A percentile compares a stretch with the other conserved stretches of the same genome.
Evolutionary conservation across 1,139 yeast genomes (phyloP).

Genomic region (Taphrina betulina): DNA sequence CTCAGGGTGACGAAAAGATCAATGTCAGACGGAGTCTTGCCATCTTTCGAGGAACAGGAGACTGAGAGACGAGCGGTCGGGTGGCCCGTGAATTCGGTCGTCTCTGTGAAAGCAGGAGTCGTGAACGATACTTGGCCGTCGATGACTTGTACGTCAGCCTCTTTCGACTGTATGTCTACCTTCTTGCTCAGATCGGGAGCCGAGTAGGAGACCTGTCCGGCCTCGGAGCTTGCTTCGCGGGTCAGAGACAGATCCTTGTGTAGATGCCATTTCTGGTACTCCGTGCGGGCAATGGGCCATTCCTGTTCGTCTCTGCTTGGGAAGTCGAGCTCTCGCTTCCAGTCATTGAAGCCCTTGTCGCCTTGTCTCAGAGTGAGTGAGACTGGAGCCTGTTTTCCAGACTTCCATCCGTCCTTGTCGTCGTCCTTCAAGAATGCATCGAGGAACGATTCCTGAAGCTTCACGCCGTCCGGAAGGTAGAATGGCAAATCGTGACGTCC

Average conservation of each 20-base stretch:
- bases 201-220: not conserved
- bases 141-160: no score
- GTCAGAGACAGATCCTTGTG: not conserved
- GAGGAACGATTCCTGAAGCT: not conserved
- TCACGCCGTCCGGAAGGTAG: constrained; percentile 4
- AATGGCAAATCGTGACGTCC: constrained; percentile 5
- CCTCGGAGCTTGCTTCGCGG: not conserved
- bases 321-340: not conserved
- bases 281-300: constrained; percentile 3
- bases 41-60: not conserved
- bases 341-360: constrained; percentile 4
- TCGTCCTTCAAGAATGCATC: constrained; percentile 6
- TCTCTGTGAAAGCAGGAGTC: not conserved
- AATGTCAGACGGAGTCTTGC: not conserved
- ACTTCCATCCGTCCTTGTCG: not conserved
- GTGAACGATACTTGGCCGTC: not conserved
- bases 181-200: not conserved
- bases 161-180: no score
- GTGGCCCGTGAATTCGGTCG: constrained; percentile 3
- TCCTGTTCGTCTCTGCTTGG: not conserved
- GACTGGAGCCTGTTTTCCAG: not conserved
- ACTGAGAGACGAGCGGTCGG: not conserved
- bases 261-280: not conserved
- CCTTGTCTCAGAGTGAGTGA: not conserved
- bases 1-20: constrained; percentile 1